These are phyloP conservation scores for Aureobasidium sp. DNA, from an alignment of 2,329 filamentous ascomycete genomes.

Conservation along the genomic window DNA sequence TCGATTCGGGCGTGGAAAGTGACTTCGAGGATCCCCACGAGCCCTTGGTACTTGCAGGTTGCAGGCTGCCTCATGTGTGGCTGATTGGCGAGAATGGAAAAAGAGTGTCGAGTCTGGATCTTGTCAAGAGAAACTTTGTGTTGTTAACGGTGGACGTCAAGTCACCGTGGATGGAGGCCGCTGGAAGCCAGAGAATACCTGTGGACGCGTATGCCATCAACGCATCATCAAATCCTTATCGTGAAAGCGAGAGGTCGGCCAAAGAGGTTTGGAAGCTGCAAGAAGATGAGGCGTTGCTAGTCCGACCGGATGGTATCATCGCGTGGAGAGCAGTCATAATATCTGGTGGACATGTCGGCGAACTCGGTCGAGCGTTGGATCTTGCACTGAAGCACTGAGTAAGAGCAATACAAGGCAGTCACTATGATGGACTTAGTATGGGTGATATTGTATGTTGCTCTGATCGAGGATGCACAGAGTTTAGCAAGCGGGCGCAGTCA, in stretches of 20 bases:
- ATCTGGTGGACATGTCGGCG: background rate
- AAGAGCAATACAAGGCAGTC: background rate
- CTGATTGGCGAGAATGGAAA: background rate
- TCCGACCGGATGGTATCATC: background rate
- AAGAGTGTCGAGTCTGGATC: conserved; percentile 2
- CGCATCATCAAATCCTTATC: background rate
- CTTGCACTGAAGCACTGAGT: background rate
- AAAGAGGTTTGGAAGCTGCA: background rate
- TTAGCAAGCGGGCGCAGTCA: background rate
- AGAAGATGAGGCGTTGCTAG: background rate
- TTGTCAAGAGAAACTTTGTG: conserved; percentile 5
- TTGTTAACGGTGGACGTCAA: background rate
- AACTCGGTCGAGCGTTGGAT: background rate
- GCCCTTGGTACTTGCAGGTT: background rate
- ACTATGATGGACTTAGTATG: background rate
- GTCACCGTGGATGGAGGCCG: background rate
- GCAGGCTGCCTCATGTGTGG: background rate
- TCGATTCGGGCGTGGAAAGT: background rate
- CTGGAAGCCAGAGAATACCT: background rate
- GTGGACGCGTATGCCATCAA: background rate
- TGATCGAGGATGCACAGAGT: background rate
- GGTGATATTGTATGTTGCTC: background rate
- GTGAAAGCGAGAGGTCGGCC: background rate
- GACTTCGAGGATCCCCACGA: background rate
- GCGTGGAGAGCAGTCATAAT: background rate